These are phyloP conservation scores for Russula vinacea DNA, from an alignment of 768 basidiomycete species.

Conservation along the genomic window DNA sequence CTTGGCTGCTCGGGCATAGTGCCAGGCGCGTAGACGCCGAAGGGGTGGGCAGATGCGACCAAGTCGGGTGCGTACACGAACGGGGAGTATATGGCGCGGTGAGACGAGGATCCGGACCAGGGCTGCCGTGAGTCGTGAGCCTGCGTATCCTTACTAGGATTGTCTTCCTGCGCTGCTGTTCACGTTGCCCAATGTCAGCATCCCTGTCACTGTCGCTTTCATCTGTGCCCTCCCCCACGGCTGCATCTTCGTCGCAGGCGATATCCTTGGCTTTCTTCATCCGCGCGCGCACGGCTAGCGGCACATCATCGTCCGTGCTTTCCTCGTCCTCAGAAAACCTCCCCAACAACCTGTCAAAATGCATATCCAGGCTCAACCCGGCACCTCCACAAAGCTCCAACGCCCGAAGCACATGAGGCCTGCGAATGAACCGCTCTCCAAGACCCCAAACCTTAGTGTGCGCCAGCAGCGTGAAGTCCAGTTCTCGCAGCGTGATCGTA, in stretches of 20 bases:
- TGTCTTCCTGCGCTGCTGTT: neutral
- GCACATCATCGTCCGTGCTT: conserved; percentile 13
- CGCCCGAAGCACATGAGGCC: conserved; percentile 46
- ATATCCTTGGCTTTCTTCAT: conserved; percentile 17
- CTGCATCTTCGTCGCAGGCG: conserved; percentile 12
- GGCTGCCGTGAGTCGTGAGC: conserved; percentile 1
- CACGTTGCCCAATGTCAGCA: conserved; percentile 24
- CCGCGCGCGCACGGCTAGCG: conserved; percentile 3
- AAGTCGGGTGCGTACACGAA: conserved; percentile 37
- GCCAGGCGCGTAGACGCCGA: conserved; percentile 33
- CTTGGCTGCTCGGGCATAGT: neutral
- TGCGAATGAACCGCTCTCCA: conserved; percentile 38
- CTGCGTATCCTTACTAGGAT: neutral
- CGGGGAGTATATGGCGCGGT: conserved; percentile 40
- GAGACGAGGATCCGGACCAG: conserved; percentile 28
- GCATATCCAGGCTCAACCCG: conserved; percentile 39
- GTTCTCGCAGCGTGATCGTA: conserved; percentile 54
- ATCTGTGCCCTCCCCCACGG: neutral
- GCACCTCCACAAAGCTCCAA: conserved; percentile 47
- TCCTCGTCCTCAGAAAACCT: conserved; percentile 20
- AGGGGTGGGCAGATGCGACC: conserved; percentile 27
- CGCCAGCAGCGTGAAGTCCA: conserved; percentile 55
- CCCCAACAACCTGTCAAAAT: conserved; percentile 41
- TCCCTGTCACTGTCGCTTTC: conserved; percentile 3
- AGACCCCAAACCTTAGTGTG: conserved; percentile 59